A percentile compares a stretch with the other conserved stretches of the same genome.
These are phyloP conservation scores for Nepenthes gracilis DNA, from an alignment of 148 eudicot genomes.

Conservation along the genomic window DNA sequence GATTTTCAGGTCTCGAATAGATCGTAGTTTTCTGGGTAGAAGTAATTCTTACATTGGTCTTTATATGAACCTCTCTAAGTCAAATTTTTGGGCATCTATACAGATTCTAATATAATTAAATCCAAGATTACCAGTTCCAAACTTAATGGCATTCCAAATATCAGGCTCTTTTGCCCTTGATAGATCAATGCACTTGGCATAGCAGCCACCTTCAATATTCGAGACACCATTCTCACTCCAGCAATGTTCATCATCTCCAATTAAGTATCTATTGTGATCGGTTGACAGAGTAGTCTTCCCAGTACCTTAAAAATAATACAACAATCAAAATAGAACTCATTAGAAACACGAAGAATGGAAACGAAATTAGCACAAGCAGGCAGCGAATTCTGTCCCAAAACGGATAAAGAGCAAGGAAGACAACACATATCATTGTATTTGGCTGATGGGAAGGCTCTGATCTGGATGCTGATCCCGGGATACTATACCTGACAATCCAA, in stretches of 20 bases:
- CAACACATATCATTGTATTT: not conserved
- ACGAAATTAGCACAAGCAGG: not conserved
- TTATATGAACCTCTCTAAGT: too few species aligned
- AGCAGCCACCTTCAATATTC: conserved; percentile 81
- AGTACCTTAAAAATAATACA: conserved; percentile 30
- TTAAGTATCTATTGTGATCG: conserved; percentile 57
- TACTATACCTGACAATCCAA: conserved; percentile 66
- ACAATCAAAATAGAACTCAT: not conserved
- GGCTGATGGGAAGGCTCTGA: not conserved
- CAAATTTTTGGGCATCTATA: not conserved
- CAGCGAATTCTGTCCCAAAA: not conserved
- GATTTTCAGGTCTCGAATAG: too few species aligned
- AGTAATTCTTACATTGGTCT: too few species aligned
- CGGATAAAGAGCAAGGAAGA: not conserved
- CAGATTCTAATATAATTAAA: not conserved
- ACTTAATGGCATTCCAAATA: conserved; percentile 78
- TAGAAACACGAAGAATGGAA: not conserved
- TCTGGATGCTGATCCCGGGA: not conserved
- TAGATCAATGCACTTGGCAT: conserved; percentile 82
- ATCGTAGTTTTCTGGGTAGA: too few species aligned
- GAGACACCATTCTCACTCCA: conserved; percentile 74
- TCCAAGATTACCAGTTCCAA: conserved; percentile 29
- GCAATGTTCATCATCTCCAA: conserved; percentile 80
- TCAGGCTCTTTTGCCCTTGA: conserved; percentile 70
- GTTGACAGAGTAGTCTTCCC: conserved; percentile 81